Evolutionary conservation across 2,329 filamentous ascomycete species (phyloP), one percentile per base, ranked within the genome.

Genomic region (Xylaria sp.): DNA sequence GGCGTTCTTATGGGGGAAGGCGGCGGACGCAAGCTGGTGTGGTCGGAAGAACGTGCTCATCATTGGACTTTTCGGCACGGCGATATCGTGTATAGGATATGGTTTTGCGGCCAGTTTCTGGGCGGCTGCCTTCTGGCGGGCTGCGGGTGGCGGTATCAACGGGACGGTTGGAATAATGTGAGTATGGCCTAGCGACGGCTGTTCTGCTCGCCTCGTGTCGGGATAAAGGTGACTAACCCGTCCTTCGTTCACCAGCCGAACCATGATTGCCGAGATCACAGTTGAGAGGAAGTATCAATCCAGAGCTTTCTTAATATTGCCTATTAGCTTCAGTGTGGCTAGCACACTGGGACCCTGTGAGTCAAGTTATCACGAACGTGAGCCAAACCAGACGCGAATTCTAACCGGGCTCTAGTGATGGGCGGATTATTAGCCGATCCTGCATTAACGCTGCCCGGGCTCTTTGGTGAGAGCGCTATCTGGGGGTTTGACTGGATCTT

Each of bases 1-100:
- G 0, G 91, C 91, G 0, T 88, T 94, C 58, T 83, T 91, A 69
- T 94, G 92, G 92, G 92, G 92, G 0, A 85, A 90, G 37, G 83
- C 91, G 2, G 86, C 88, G 1, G 88, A 91, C 72, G 85, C 84
- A 67, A 84, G 85, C 67, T 84, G 82, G 79, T 82, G 86, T 64
- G 92, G 92, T 0, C 84, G 92, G 34, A 94, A 94, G 80, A 84
- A 83, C 66, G 90, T 93, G 15, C 84, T 94, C n/a, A 81, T 93
- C 23, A 85, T 93, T 59, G 92, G 92, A 0, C 80, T 93, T 46
- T 80, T 90, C 13, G 91, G 92, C 0, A 91, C 91, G 0, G 87
- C 87, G 63, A 78, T 92, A 12, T 90, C 90, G 5, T 90, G 88
- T 71, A 74, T 94, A 18, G 92, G 92, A 0, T 92, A 93, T 76